Evolutionary conservation across 176 grass and related monocot genomes (phyloP).

Genomic region (Bonia amplexicaulis): DNA sequence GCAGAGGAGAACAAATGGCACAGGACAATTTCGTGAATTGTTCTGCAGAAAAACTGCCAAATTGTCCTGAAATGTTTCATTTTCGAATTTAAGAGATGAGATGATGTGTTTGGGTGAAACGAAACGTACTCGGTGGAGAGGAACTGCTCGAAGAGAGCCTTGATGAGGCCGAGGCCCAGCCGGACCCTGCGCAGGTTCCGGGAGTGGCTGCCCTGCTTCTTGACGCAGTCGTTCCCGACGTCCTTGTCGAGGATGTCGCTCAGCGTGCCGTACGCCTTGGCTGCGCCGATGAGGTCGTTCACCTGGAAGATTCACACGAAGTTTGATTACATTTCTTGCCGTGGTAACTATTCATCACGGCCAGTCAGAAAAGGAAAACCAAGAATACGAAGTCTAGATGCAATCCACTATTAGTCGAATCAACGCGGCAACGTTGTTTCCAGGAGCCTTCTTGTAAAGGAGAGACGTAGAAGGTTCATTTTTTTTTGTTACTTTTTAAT

Average conservation of each 20-base stretch:
- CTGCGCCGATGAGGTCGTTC: conserved; percentile 76
- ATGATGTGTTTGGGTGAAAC: not conserved
- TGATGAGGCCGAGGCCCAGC: conserved; percentile 91
- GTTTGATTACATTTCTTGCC: not conserved
- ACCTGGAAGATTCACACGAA: conserved; percentile 46
- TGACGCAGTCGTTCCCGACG: conserved; percentile 60
- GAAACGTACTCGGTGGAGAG: conserved; percentile 61
- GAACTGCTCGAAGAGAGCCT: conserved; percentile 77
- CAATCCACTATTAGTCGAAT: not conserved
- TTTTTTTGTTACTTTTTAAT: no score
- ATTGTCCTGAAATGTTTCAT: not conserved
- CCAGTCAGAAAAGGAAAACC: not conserved
- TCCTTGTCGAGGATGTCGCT: conserved; percentile 83
- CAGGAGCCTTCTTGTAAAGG: not conserved
- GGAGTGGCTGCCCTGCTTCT: conserved; percentile 93
- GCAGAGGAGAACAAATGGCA: not conserved
- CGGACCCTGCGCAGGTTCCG: conserved; percentile 88
- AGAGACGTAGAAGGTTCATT: not conserved
- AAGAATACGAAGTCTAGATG: not conserved
- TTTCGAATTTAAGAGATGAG: not conserved
- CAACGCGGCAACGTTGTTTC: conserved; percentile 20
- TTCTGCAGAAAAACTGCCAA: not conserved
- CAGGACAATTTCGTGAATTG: not conserved
- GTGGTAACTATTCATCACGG: not conserved
- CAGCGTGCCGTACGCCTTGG: conserved; percentile 65